Evolutionary conservation across 2,329 filamentous ascomycete species (phyloP).

Genomic region (Pleurostoma richardsiae): DNA sequence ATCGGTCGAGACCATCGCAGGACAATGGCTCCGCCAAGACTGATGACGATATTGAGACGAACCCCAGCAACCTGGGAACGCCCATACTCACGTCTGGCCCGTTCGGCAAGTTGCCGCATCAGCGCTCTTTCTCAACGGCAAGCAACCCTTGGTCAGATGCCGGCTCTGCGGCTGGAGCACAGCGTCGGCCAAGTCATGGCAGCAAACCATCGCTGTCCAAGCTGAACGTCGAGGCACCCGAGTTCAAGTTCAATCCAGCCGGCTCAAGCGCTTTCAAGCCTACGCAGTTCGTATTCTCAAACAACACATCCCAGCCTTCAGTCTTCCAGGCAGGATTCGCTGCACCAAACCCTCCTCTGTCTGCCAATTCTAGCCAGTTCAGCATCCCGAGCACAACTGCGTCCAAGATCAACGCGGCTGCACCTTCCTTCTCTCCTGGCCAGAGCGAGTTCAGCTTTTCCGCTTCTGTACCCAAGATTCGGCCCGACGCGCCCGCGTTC

Average conservation of each 20-base stretch:
- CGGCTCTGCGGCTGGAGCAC: slow-evolving; percentile 29
- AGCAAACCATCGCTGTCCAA: slow-evolving; percentile 70
- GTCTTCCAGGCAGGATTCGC: slow-evolving; percentile 34
- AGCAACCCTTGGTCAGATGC: slow-evolving; percentile 62
- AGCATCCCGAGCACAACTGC: slow-evolving; percentile 31
- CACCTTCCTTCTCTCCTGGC: slow-evolving; percentile 66
- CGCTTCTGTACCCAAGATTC: slow-evolving; percentile 61
- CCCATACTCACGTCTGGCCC: slow-evolving; percentile 46
- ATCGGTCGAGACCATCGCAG: slow-evolving; percentile 32
- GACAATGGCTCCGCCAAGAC: slow-evolving; percentile 41
- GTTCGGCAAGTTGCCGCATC: slow-evolving; percentile 42
- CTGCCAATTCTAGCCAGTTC: slow-evolving; percentile 32
- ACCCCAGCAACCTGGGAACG: slow-evolving; percentile 67
- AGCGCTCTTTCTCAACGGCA: slow-evolving; percentile 47
- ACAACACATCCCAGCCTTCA: slow-evolving; percentile 41
- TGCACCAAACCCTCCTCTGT: slow-evolving; percentile 24
- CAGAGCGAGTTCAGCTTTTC: slow-evolving; percentile 65
- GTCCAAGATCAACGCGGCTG: slow-evolving; percentile 62
- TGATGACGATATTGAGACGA: slow-evolving; percentile 65
- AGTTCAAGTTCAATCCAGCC: slow-evolving; percentile 72
- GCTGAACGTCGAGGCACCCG: slow-evolving; percentile 83
- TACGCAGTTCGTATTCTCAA: slow-evolving; percentile 44
- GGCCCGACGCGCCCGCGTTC: slow-evolving; percentile 72
- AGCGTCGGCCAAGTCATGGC: slow-evolving; percentile 50
- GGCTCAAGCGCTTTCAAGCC: slow-evolving; percentile 40